phyloP scores from a whole-genome alignment of 1,284 basidiomycete genomes.

The Ganoderma lucidum region DNA sequence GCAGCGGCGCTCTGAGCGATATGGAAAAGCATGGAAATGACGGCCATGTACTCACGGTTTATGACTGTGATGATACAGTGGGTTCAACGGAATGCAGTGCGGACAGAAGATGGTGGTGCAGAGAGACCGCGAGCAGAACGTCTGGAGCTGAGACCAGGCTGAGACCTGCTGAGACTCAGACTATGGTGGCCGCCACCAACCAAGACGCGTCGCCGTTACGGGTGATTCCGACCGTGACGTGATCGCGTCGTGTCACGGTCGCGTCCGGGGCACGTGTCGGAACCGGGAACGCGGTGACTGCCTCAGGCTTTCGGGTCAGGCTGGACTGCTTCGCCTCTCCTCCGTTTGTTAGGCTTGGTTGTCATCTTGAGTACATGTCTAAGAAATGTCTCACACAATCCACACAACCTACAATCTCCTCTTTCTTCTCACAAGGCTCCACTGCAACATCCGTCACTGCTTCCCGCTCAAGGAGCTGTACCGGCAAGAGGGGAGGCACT shows the following conservation, averaged over 20 bases:
- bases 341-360: conserved; percentile 2
- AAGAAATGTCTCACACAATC: conserved; percentile 5
- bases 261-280: conserved; percentile 3
- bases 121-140: too few relatives aligned
- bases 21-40: too few relatives aligned
- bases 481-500: conserved; percentile 39
- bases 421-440: conserved; percentile 57
- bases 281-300: neutral
- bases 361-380: conserved; percentile 15
- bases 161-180: too few relatives aligned
- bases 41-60: too few relatives aligned
- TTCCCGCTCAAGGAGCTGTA: conserved; percentile 28
- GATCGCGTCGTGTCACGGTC: conserved; percentile 16
- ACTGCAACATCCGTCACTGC: conserved; percentile 31
- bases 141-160: too few relatives aligned
- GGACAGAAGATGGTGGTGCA: too few relatives aligned
- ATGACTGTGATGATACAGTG: too few relatives aligned
- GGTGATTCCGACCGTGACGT: neutral
- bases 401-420: conserved; percentile 55
- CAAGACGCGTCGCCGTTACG: conserved; percentile 14
- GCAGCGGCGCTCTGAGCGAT: too few relatives aligned
- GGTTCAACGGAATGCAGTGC: too few relatives aligned
- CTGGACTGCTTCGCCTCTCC: neutral
- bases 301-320: neutral
- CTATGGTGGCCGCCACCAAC: neutral